phyloP scores from a whole-genome alignment of 805 yeast genomes.

The Clavispora phyllophila region DNA sequence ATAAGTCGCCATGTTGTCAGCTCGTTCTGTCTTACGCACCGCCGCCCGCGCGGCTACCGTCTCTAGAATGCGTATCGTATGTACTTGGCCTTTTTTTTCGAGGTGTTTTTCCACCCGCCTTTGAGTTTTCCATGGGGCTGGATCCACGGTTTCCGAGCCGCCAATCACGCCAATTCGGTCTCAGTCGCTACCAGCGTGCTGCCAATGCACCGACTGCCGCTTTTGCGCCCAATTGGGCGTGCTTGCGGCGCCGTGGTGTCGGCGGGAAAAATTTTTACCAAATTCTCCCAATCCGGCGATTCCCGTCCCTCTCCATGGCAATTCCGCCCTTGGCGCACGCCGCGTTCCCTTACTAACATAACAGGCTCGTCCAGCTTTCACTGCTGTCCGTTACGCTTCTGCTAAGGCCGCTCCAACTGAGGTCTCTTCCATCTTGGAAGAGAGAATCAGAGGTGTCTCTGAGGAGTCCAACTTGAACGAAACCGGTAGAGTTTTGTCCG shows the following conservation, averaged over 20 bases:
- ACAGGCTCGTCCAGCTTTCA: conserved; percentile 69
- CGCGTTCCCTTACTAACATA: conserved; percentile 24
- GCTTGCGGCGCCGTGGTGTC: background rate
- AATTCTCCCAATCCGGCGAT: background rate
- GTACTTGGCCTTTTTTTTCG: conserved; percentile 8
- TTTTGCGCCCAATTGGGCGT: background rate
- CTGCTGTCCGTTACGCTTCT: conserved; percentile 81
- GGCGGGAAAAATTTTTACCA: background rate
- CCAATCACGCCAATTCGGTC: background rate
- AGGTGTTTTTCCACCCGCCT: background rate
- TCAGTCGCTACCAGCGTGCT: background rate
- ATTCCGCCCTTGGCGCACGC: background rate
- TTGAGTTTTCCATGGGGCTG: background rate
- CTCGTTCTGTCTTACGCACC: conserved; percentile 81
- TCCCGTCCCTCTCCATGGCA: background rate
- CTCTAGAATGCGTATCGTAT: conserved; percentile 26
- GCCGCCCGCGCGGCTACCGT: conserved; percentile 66
- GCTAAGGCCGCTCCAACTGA: conserved; percentile 99
- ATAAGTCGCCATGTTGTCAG: conserved; percentile 62
- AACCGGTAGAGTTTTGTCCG: conserved; percentile 98
- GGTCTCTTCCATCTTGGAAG: conserved; percentile 98
- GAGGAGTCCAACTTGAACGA: conserved; percentile 97
- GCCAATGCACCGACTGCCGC: background rate
- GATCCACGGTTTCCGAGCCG: background rate
- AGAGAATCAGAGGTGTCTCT: conserved; percentile 98